These are phyloP conservation scores for Westerdykella sp. DNA, from an alignment of 2,329 filamentous ascomycete genomes.

Conservation along the genomic window DNA sequence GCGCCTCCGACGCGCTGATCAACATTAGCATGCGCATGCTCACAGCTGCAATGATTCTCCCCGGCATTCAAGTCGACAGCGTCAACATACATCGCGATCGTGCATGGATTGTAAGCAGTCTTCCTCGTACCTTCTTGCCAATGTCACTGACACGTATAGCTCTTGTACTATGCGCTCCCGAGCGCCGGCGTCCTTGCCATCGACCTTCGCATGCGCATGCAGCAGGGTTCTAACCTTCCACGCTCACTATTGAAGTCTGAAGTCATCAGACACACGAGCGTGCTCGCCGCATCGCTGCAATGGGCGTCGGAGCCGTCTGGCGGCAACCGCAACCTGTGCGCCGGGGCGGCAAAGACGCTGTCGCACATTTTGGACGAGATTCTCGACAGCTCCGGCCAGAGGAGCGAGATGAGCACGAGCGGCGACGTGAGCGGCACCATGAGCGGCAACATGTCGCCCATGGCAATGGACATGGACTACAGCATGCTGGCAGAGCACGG, in stretches of 20 bases:
- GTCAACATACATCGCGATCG: slow-evolving; percentile 30
- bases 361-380: slow-evolving; percentile 1
- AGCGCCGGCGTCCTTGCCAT: slow-evolving; percentile 30
- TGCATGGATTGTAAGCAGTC: neutral
- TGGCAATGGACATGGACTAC: slow-evolving; percentile 1
- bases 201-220: slow-evolving; percentile 29
- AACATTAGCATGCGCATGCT: slow-evolving; percentile 31
- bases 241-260: neutral
- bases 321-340: slow-evolving; percentile 1
- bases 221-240: slow-evolving; percentile 9
- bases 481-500: slow-evolving; percentile 1
- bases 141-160: slow-evolving; percentile 29
- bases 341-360: slow-evolving; percentile 1
- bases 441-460: slow-evolving; percentile 1
- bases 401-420: neutral
- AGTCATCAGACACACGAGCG: slow-evolving; percentile 1
- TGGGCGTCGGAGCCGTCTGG: slow-evolving; percentile 1
- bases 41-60: slow-evolving; percentile 9
- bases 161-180: slow-evolving; percentile 34
- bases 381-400: slow-evolving; percentile 1
- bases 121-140: slow-evolving; percentile 2
- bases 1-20: slow-evolving; percentile 26
- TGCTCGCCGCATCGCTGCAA: slow-evolving; percentile 1
- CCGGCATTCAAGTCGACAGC: slow-evolving; percentile 12
- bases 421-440: neutral